Percentiles rank a stretch among this genome's conserved stretches.
These are phyloP conservation scores for Podospora pseudopauciseta DNA, from an alignment of 495 filamentous ascomycete genomes.

Conservation along the genomic window DNA sequence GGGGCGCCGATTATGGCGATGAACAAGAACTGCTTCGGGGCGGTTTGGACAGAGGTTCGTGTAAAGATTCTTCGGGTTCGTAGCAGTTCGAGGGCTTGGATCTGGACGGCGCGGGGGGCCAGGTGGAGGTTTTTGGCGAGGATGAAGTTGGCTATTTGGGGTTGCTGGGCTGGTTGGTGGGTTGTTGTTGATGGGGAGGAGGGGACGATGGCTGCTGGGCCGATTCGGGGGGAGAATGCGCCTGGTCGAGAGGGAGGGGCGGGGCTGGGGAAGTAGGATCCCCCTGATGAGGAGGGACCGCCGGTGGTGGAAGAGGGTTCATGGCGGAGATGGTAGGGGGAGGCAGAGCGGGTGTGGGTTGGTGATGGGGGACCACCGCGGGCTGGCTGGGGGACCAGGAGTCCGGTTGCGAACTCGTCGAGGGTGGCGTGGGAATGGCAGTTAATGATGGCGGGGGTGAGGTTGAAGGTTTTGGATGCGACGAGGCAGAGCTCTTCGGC, in stretches of 20 bases:
- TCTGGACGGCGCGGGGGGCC: constrained; percentile 69
- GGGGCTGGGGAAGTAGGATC: constrained; percentile 24
- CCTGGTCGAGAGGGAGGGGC: background rate
- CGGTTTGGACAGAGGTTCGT: constrained; percentile 62
- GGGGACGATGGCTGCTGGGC: constrained; percentile 8
- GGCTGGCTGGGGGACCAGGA: constrained; percentile 48
- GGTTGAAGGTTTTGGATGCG: constrained; percentile 64
- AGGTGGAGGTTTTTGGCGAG: constrained; percentile 75
- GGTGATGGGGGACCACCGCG: constrained; percentile 23
- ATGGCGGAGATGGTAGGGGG: constrained; percentile 34
- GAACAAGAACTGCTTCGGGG: constrained; percentile 78
- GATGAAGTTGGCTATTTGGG: constrained; percentile 70
- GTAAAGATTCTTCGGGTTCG: constrained; percentile 74
- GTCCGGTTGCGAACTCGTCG: constrained; percentile 71
- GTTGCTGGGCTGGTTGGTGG: constrained; percentile 10
- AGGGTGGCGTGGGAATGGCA: constrained; percentile 69
- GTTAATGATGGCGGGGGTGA: constrained; percentile 62
- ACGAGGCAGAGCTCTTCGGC: constrained; percentile 69
- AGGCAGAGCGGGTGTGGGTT: constrained; percentile 29
- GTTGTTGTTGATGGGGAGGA: constrained; percentile 10
- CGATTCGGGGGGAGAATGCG: constrained; percentile 7
- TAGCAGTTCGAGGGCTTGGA: constrained; percentile 80
- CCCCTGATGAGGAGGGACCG: constrained; percentile 13
- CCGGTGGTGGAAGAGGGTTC: constrained; percentile 14
- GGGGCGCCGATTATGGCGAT: constrained; percentile 60